These are phyloP conservation scores for Sporobolomyces roseus DNA, from an alignment of 768 basidiomycete species.

Conservation along the genomic window DNA sequence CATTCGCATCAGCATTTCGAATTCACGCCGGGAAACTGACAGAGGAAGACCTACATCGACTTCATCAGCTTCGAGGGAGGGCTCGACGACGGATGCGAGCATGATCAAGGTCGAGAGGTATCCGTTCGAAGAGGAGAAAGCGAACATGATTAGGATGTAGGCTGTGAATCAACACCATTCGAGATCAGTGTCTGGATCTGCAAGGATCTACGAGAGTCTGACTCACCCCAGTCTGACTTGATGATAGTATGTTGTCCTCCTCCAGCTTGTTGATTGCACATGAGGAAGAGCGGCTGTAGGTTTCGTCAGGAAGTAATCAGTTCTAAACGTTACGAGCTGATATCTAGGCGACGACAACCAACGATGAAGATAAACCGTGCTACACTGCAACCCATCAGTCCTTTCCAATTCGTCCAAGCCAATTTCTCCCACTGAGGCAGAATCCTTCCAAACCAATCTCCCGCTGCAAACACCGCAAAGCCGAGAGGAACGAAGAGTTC, in stretches of 20 bases:
- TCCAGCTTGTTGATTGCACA: constrained; percentile 43
- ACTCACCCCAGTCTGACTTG: constrained; percentile 41
- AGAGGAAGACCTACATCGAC: constrained; percentile 33
- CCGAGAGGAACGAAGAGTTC: constrained; percentile 43
- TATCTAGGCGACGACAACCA: constrained; percentile 3
- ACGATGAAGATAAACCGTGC: constrained; percentile 44
- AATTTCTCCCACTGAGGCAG: constrained; percentile 37
- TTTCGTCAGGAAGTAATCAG: neutral
- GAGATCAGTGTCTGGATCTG: neutral
- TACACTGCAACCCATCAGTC: constrained; percentile 21
- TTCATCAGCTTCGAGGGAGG: constrained; percentile 39
- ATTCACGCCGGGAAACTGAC: neutral
- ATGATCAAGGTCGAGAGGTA: constrained; percentile 43
- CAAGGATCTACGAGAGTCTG: no score
- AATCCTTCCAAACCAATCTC: constrained; percentile 44
- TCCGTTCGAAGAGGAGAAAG: constrained; percentile 44
- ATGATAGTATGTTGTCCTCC: constrained; percentile 12
- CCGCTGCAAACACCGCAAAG: constrained; percentile 43
- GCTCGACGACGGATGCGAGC: constrained; percentile 41
- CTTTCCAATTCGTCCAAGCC: constrained; percentile 31
- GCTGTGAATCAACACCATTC: constrained; percentile 4
- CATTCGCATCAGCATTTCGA: neutral
- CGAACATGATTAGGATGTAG: constrained; percentile 42
- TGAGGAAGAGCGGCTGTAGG: constrained; percentile 43
- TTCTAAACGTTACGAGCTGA: neutral